Conservation (phyloP, 495 filamentous ascomycete species). For the Aspergillus bertholletiae region DNA sequence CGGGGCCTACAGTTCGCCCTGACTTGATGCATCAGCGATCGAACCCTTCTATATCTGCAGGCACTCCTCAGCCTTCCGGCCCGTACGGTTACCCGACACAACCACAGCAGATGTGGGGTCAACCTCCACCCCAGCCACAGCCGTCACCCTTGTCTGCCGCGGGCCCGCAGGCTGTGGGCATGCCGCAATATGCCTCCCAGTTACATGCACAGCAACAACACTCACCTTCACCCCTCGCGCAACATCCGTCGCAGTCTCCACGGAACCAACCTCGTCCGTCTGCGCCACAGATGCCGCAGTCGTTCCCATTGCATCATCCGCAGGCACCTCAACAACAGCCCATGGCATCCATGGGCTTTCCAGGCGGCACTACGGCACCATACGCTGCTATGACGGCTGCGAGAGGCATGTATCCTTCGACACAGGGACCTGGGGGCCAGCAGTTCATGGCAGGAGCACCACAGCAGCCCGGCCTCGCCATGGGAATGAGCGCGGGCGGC, state of each 20-base stretch:
- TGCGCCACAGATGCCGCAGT: conserved; percentile 40
- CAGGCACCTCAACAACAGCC: conserved; percentile 59
- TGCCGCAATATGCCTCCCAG: conserved; percentile 45
- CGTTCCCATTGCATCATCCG: conserved; percentile 49
- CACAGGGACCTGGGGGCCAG: conserved; percentile 36
- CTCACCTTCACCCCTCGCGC: conserved; percentile 41
- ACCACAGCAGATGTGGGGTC: conserved; percentile 50
- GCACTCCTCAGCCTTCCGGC: conserved; percentile 34
- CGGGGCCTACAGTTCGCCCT: conserved; percentile 39
- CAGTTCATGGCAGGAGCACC: conserved; percentile 38
- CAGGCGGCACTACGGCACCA: conserved; percentile 30
- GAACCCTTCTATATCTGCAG: conserved; percentile 37
- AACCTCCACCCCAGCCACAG: conserved; percentile 53
- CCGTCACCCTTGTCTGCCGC: conserved; percentile 43
- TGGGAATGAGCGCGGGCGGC: conserved; percentile 35
- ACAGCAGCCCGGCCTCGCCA: conserved; percentile 37
- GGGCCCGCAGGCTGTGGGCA: conserved; percentile 36
- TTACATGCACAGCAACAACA: conserved; percentile 36
- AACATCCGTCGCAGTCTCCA: conserved; percentile 47
- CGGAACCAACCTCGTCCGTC: conserved; percentile 43
- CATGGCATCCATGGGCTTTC: conserved; percentile 42
- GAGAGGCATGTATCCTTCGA: conserved; percentile 40
- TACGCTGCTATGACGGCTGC: conserved; percentile 34
- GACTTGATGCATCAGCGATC: conserved; percentile 45
- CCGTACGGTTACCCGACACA: conserved; percentile 48